Base-by-base conservation (phyloP, 2,329 filamentous ascomycete genomes). In the Colletotrichum tamarilloi region DNA sequence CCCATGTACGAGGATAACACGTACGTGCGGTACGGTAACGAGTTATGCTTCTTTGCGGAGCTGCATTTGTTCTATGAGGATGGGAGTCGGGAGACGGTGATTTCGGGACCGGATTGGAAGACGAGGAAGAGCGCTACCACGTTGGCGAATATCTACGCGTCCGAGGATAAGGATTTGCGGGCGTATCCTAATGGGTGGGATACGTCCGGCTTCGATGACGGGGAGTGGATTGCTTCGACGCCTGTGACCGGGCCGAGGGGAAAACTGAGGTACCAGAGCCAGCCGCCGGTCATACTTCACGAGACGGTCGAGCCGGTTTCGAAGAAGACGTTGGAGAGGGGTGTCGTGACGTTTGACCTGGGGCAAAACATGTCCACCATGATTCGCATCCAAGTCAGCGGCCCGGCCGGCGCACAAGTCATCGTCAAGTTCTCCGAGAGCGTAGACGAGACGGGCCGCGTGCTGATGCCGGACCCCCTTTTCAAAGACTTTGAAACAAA, bases 1-100 rank as follows among this genome's bases (percentile, higher is more conserved):
- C 82, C 82, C 16, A 82, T 80, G 77, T 84, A 84, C 49, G 82
- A 84, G 73, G 82, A 84, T 72, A 84, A 84, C 49, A 84, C 82
- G 0, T 84, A 82, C 38, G 80, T 82, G 4, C 77, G 80, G 1
- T 82, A 82, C 68, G 80, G 80, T 3, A 83, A 84, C 62, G 82
- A 84, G 68, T 72, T 84, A 3, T 84, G 83, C 72, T 84, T 84
- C 77, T 84, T 84, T 65, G 80, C 80, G 1, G 82, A 84, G 69
- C 64, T 84, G 1, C 82, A 84, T 57, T 68, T 81, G 11, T 81
- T 82, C 75, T 82, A 82, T 58, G 78, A 80, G 7, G 82, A 83
- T 63, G 82, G 82, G 3, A 79, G 74, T 3, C 80, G 80, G 26
- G 80, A 84, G 59, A 78, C 76, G 9, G 77, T 84, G 53, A 81